Conservation (phyloP, 2,329 filamentous ascomycete genomes). For the Penicillium italicum region DNA sequence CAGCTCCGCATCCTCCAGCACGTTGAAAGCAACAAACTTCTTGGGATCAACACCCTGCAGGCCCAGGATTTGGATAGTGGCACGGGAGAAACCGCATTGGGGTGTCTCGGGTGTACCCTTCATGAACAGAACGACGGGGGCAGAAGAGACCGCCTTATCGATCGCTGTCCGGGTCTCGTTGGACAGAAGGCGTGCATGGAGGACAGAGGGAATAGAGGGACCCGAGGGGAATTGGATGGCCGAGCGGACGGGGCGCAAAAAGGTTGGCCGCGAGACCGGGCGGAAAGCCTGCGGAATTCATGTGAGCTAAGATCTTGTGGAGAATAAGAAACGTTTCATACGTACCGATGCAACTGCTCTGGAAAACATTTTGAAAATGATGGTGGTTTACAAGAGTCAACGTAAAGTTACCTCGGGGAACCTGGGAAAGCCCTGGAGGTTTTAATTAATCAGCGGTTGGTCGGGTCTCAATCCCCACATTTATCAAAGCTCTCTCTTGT, state of each 20-base stretch:
- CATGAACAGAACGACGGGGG: constrained; percentile 97
- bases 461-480: constrained; percentile 13
- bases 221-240: constrained; percentile 14
- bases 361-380: constrained; percentile 27
- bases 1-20: constrained; percentile 85
- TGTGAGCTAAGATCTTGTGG: not conserved
- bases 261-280: constrained; percentile 27
- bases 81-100: constrained; percentile 94
- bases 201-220: constrained; percentile 38
- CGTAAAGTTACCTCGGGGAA: not conserved
- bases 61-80: constrained; percentile 90
- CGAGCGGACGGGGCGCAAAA: constrained; percentile 20
- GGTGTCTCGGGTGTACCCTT: constrained; percentile 96
- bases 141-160: constrained; percentile 80
- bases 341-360: constrained; percentile 21
- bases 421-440: not conserved
- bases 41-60: constrained; percentile 90
- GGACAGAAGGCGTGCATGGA: constrained; percentile 65
- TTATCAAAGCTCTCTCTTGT: not conserved
- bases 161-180: constrained; percentile 77
- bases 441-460: constrained; percentile 16
- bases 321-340: not conserved
- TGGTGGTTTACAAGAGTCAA: constrained; percentile 4
- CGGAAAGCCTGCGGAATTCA: constrained; percentile 27
- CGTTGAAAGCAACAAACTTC: constrained; percentile 98